Percentiles rank a stretch among this genome's conserved stretches.
Evolutionary conservation across 1,284 basidiomycete species (phyloP).

Genomic region (Somion occarium): DNA sequence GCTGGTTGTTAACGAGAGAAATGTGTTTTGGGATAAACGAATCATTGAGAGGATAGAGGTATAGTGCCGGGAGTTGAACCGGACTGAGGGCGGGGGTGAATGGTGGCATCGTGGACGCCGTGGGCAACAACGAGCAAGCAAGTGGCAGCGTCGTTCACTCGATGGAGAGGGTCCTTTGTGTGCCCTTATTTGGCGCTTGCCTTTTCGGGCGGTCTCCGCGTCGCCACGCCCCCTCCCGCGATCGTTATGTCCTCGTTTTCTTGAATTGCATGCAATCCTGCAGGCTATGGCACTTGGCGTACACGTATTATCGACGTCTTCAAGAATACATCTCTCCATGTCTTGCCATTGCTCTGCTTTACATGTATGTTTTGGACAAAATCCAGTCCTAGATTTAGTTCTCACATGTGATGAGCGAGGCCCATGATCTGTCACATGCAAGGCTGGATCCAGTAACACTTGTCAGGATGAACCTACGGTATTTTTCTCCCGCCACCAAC

Average conservation of each 20-base stretch:
- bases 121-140: conserved; percentile 26
- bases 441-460: no score
- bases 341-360: no score
- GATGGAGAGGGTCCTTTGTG: conserved; percentile 18
- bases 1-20: conserved; percentile 66
- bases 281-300: not conserved
- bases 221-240: conserved; percentile 15
- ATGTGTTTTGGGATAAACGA: conserved; percentile 97
- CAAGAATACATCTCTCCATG: no score
- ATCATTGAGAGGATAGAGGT: conserved; percentile 94
- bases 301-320: no score
- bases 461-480: no score
- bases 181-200: conserved; percentile 9
- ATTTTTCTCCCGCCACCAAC: no score
- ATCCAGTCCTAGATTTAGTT: no score
- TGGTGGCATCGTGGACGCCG: conserved; percentile 31
- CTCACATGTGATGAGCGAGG: no score
- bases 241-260: not conserved
- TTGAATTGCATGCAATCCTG: not conserved
- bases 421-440: no score
- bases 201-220: conserved; percentile 6
- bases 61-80: conserved; percentile 63
- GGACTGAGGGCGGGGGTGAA: conserved; percentile 27
- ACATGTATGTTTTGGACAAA: no score
- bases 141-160: not conserved